Conservation (phyloP, 441 rosid genomes). For the Syzygium malaccense region DNA sequence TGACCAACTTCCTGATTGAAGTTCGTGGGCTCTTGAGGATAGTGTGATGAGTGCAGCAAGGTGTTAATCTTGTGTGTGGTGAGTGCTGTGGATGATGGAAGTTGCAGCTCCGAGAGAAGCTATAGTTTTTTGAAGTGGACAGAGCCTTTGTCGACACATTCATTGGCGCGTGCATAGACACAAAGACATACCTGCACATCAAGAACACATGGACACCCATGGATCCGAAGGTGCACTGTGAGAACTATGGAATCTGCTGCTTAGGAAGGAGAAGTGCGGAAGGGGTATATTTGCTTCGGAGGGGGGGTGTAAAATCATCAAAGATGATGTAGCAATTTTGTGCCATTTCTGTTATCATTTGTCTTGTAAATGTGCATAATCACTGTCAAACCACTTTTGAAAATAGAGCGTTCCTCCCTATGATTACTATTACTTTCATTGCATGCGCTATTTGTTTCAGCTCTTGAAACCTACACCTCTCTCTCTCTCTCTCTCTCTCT, state of each 20-base stretch:
- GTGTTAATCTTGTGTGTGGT: not conserved
- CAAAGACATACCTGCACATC: not conserved
- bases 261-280: not conserved
- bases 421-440: not conserved
- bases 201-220: not conserved
- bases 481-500: not conserved
- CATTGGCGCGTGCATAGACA: not conserved
- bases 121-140: not conserved
- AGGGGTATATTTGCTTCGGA: not conserved
- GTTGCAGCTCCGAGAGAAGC: not conserved
- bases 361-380: not conserved
- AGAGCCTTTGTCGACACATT: not conserved
- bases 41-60: slow-evolving; percentile 20
- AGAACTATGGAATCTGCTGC: not conserved
- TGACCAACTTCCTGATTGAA: slow-evolving; percentile 66
- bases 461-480: not conserved
- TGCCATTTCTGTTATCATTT: not conserved
- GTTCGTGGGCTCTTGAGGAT: slow-evolving; percentile 88
- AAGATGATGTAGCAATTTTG: not conserved
- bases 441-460: not conserved
- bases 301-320: not conserved
- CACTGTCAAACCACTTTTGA: not conserved
- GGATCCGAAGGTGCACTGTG: not conserved
- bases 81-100: not conserved
- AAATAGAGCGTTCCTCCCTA: not conserved